Evolutionary conservation across 192 early-diverging fungal genomes (phyloP).

Genomic region (Linnemannia zychae): DNA sequence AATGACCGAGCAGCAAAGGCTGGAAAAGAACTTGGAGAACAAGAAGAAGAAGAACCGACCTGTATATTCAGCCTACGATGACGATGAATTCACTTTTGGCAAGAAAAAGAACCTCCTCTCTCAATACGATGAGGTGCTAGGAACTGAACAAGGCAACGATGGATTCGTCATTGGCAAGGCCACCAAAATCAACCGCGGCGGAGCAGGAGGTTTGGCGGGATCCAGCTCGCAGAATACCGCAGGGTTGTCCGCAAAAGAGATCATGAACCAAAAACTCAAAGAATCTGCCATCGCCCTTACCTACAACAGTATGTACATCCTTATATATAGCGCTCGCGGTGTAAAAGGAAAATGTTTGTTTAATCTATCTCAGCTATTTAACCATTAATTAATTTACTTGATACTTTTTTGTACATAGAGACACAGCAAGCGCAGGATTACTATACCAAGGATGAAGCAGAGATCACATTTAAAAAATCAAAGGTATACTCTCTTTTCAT

Average conservation of each 20-base stretch:
- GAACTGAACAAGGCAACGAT: constrained; percentile 32
- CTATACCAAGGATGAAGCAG: constrained; percentile 90
- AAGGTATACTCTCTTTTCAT: constrained; percentile 66
- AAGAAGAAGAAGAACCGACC: constrained; percentile 73
- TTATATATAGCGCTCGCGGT: no score
- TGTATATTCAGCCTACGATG: constrained; percentile 81
- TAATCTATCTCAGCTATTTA: no score
- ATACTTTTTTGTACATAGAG: constrained; percentile 40
- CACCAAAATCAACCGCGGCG: constrained; percentile 17
- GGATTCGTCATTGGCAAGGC: constrained; percentile 52
- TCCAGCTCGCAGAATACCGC: not conserved
- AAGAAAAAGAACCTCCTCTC: constrained; percentile 71
- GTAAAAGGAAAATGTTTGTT: no score
- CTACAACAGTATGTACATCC: constrained; percentile 65
- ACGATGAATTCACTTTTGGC: constrained; percentile 71
- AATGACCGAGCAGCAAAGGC: constrained; percentile 76
- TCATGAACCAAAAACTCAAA: constrained; percentile 51
- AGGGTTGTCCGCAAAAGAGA: constrained; percentile 36
- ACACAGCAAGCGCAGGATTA: constrained; percentile 85
- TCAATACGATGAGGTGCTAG: constrained; percentile 86
- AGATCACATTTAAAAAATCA: constrained; percentile 82
- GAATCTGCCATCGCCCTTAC: constrained; percentile 64
- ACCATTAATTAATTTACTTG: no score
- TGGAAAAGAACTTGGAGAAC: constrained; percentile 80
- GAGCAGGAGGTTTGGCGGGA: not conserved